Base-by-base conservation (phyloP, 179 eudicot genomes). In the Drosera spatulata region DNA sequence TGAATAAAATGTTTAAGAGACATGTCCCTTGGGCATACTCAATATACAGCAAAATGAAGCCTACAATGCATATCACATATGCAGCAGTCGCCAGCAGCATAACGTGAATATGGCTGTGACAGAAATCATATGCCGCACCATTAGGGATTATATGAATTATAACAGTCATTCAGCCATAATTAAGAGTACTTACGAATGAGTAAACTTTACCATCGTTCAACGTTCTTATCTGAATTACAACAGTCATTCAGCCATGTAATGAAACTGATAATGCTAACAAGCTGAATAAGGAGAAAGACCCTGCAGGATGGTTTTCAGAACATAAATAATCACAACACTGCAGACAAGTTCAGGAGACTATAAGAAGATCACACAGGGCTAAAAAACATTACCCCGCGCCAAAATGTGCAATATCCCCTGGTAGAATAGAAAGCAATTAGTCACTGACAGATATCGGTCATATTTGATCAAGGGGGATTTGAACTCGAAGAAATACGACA, bases 321-420 rank as follows among this genome's bases (percentile, higher is more conserved):
- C 13, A 47, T 8, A 7, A 22, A 22, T 22, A 22, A 22, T 22
- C 33, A 22, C 33, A 22, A 22, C 33, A 22, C 33, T 22, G 33
- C 33, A 22, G 33, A 22, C 33, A 55, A 39, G 3, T 55, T 33
- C 40, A 7, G 10, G 10, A 55, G 14, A 53, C 7, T 53, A 40
- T 48, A 11, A 9, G 50, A 53, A 49, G 33, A 54, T 15, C 41
- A 39, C 5, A 37, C 10, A 15, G 46, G 51, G 52, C 37, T 8
- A 38, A 57, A 22, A 49, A 55, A 61, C 50, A 7, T 37, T 88
- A 88, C 96, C 96, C 96, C 2, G 96, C 96, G 22, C 96, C 96
- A 72, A 88, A 84, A 71, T 88, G 96, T 38, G 96, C 94, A 51
- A 86, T 50, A 40, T 80, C 73, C 59, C 95, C 96, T 88, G 95